Evolutionary conservation across 2,329 filamentous ascomycete species (phyloP).

Genomic region (Leptographium wingfieldii): DNA sequence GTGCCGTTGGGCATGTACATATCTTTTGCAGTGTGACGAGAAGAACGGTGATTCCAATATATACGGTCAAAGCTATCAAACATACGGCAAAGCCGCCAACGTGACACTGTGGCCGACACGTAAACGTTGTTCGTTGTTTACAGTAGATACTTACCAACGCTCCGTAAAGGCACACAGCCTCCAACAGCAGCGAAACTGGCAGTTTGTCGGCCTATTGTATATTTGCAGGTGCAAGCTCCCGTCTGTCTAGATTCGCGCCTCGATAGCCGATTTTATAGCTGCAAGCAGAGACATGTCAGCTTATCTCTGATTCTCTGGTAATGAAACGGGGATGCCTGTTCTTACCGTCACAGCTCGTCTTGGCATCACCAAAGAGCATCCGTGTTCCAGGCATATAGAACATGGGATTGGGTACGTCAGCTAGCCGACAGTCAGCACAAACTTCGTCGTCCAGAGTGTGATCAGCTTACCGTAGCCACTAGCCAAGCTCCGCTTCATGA

Average conservation of each 20-base stretch:
- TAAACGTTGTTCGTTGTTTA: background rate
- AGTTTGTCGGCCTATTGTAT: no score
- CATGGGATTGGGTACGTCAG: conserved; percentile 87
- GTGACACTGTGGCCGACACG: background rate
- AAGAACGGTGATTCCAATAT: background rate
- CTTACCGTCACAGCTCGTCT: conserved; percentile 66
- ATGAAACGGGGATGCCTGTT: conserved; percentile 2
- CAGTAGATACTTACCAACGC: background rate
- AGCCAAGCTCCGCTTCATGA: conserved; percentile 87
- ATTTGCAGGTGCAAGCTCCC: background rate
- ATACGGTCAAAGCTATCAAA: background rate
- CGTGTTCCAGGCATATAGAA: conserved; percentile 82
- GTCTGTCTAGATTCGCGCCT: conserved; percentile 13
- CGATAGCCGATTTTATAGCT: conserved; percentile 22
- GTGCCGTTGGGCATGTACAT: background rate
- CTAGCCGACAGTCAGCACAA: conserved; percentile 25
- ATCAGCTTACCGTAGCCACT: conserved; percentile 62
- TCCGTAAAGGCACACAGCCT: no score
- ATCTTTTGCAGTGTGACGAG: background rate
- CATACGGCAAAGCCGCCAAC: background rate
- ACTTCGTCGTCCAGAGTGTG: background rate
- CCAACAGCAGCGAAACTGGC: no score
- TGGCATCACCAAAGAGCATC: conserved; percentile 89
- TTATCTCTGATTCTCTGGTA: background rate
- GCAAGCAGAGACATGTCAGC: background rate